Evolutionary conservation across 1,284 basidiomycete species (phyloP), one percentile per base, ranked within the genome.

Genomic region (Apiotrichum gamsii): DNA sequence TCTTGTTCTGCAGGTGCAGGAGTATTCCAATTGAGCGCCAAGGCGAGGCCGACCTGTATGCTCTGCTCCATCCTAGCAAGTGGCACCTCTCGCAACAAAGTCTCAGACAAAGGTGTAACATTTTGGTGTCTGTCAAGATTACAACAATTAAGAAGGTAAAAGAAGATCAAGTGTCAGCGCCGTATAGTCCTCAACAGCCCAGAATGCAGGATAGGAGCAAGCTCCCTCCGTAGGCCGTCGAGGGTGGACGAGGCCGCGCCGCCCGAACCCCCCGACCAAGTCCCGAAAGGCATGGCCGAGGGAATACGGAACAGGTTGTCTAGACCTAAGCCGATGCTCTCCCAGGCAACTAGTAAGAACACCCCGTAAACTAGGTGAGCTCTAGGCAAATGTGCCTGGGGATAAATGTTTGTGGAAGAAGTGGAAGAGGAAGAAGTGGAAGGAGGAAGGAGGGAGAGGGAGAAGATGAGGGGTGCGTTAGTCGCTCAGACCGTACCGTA

Each of bases 311-410:
- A 54, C 52, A 54, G 52, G 52, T 50, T 54, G 52, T 54, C 52
- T 54, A 54, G 52, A 54, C 52, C 52, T 54, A 54, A 54, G 30
- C 31, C 52, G 52, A 35, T 50, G 9, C 35, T 54, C 47, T 54
- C 24, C 52, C 52, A 54, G 47, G 48, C 52, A 45, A 24, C 47
- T 54, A 54, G 52, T 54, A 54, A 54, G 52, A 38, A 47, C 45
- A 38, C 48, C 45, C 48, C 47, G 43, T 38, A 45, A 49, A 37
- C 34, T 43, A 47, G 52, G 52, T 48, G 46, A 18, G 41, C 52
- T 47, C 52, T 54, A 54, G 52, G 52, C 52, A 54, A 54, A 50
- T 54, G 48, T 44, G 52, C 44, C 52, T 54, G 52, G 52, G 35
- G 33, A 16, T n/a, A n/a, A n/a, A n/a, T n/a, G n/a, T n/a, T n/a